Evolutionary conservation across 2,329 filamentous ascomycete genomes (phyloP), one percentile per base, ranked within the genome.

Genomic region (Fusarium goolgardi): DNA sequence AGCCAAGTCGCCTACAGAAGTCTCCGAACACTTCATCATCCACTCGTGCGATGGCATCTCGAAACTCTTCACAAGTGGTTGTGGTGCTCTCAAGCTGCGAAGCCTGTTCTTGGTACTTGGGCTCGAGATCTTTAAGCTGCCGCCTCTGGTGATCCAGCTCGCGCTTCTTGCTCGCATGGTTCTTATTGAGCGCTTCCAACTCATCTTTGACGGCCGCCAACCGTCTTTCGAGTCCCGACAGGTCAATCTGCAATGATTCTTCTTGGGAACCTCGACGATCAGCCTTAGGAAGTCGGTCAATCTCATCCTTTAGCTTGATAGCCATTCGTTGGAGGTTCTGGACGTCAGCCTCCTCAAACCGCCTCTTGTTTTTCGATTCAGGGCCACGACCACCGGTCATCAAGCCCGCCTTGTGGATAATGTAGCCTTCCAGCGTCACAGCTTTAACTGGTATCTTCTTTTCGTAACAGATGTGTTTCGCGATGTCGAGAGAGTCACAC

Each of bases 361-460:
- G 88, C 59, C 93, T 90, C 68, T 93, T 91, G 61, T 90, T 89
- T 77, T 91, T 92, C 46, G 89, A 86, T 45, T 91, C 88, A 1
- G 89, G 90, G 31, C 93, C 91, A 65, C 94, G 91, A 70, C 96
- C 96, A 84, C 96, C 96, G 49, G 96, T 98, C 91, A 99, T 98
- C 54, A 96, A 85, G 75, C 96, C 96, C 45, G 92, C 94, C 77
- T 98, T 98, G 82, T 97, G 94, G 68, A 99, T 97, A 63, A 99
- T 91, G 55, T 91, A 95, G n/a, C 96, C 96, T 75, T 98, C 94
- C 15, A 98, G 80, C 1, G 94, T 97, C 15, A 99, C 95, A 7
- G 95, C 94, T 78, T 98, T 98, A 54, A 96, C 94, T 61, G 94
- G 91, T 32, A 97, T 90, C 32, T 88, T 90, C 67, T 89, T 91